These are phyloP conservation scores for Fusarium equiseti DNA, from an alignment of 2,329 filamentous ascomycete genomes.

Conservation along the genomic window DNA sequence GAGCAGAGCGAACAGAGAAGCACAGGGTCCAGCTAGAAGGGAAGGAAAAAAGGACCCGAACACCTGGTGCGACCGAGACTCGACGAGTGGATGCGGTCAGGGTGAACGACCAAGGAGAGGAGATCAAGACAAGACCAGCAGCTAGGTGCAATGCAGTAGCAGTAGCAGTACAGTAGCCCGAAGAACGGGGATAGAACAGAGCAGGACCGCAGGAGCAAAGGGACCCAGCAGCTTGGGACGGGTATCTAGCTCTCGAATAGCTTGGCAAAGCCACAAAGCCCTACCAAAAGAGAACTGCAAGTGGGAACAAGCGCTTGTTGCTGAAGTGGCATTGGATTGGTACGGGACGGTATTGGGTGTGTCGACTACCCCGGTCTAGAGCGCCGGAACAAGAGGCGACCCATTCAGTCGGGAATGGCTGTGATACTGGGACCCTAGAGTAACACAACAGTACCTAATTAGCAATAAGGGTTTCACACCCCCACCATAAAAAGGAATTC, in stretches of 20 bases:
- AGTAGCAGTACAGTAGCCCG: neutral
- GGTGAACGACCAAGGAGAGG: slow-evolving; percentile 13
- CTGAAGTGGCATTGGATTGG: slow-evolving; percentile 28
- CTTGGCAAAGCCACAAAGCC: slow-evolving; percentile 41
- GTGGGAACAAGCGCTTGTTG: slow-evolving; percentile 31
- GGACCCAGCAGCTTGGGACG: slow-evolving; percentile 49
- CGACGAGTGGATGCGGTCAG: slow-evolving; percentile 33
- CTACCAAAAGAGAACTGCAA: slow-evolving; percentile 32
- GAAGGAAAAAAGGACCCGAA: slow-evolving; percentile 32
- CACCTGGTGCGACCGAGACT: slow-evolving; percentile 39
- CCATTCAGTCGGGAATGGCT: slow-evolving; percentile 35
- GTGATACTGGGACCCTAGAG: slow-evolving; percentile 21
- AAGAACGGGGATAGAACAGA: slow-evolving; percentile 1
- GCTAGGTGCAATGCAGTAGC: neutral
- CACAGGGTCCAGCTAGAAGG: slow-evolving; percentile 9
- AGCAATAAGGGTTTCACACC: slow-evolving; percentile 12
- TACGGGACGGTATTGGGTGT: slow-evolving; percentile 25
- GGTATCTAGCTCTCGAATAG: slow-evolving; percentile 48
- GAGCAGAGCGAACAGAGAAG: slow-evolving; percentile 10
- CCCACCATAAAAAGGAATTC: slow-evolving; percentile 5
- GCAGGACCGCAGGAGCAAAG: slow-evolving; percentile 12
- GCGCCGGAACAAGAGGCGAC: slow-evolving; percentile 35
- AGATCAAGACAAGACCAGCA: slow-evolving; percentile 11
- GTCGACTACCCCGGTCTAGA: slow-evolving; percentile 29
- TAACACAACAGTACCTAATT: neutral